phyloP scores from a whole-genome alignment of 1,284 basidiomycete genomes.

The Hemileia vastatrix region DNA sequence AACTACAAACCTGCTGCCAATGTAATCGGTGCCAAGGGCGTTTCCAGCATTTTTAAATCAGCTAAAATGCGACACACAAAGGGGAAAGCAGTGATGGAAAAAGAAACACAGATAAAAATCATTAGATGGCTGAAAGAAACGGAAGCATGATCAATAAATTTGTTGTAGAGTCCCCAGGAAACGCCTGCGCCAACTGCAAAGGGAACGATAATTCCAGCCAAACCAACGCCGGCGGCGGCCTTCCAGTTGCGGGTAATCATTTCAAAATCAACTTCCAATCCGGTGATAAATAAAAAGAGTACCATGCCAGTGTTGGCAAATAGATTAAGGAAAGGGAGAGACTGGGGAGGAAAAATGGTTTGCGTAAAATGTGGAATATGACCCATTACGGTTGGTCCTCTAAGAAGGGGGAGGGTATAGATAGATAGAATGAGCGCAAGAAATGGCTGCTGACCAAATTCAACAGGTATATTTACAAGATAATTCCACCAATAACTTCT shows the following conservation, averaged over 20 bases:
- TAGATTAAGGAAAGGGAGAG: slow-evolving; percentile 65
- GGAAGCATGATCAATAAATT: slow-evolving; percentile 57
- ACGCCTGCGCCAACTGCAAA: slow-evolving; percentile 77
- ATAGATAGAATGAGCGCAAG: no score
- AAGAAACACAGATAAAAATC: slow-evolving; percentile 80
- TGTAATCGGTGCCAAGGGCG: slow-evolving; percentile 82
- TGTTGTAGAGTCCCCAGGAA: slow-evolving; percentile 65
- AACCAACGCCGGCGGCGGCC: slow-evolving; percentile 48
- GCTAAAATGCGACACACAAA: slow-evolving; percentile 82
- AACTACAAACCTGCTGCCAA: slow-evolving; percentile 86
- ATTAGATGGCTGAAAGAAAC: slow-evolving; percentile 75
- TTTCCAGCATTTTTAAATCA: slow-evolving; percentile 63
- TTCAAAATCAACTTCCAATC: slow-evolving; percentile 72
- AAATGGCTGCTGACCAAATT: no score
- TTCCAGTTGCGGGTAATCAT: slow-evolving; percentile 61
- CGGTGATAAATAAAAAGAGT: slow-evolving; percentile 63
- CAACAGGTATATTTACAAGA: no score
- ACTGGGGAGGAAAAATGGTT: slow-evolving; percentile 66
- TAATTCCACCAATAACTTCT: slow-evolving; percentile 71
- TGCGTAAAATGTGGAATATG: slow-evolving; percentile 69
- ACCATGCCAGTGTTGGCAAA: slow-evolving; percentile 70
- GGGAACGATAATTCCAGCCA: slow-evolving; percentile 61
- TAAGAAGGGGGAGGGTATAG: no score
- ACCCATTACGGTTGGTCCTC: no score
- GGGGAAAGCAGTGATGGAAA: slow-evolving; percentile 65